Percentiles rank a stretch among this genome's conserved stretches.
Conservation (phyloP, 1,284 basidiomycete genomes). For the Cystobasidium slooffiae region DNA sequence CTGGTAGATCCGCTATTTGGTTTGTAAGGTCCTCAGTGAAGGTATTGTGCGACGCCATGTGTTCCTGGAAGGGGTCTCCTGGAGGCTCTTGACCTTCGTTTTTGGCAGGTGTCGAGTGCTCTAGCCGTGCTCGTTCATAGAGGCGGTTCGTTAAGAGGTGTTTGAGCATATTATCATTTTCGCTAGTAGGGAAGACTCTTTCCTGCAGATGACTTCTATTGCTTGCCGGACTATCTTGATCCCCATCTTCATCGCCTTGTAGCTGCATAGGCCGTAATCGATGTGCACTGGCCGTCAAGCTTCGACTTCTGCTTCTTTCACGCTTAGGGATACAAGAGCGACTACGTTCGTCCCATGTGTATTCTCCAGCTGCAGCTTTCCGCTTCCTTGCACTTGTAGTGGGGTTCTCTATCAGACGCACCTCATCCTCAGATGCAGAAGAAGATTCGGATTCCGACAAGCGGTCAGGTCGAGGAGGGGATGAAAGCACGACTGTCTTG, state of each 20-base stretch:
- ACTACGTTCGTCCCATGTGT: constrained; percentile 37
- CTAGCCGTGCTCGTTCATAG: neutral
- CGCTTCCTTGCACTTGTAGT: constrained; percentile 14
- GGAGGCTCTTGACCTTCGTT: neutral
- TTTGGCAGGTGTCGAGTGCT: neutral
- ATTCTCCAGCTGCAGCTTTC: constrained; percentile 35
- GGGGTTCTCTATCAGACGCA: constrained; percentile 16
- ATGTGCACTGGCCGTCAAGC: constrained; percentile 5
- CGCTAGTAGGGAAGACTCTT: constrained; percentile 1
- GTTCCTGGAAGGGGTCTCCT: neutral
- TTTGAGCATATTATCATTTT: constrained; percentile 17
- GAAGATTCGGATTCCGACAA: constrained; percentile 24
- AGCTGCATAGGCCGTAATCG: neutral
- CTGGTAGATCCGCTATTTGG: neutral
- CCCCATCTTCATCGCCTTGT: neutral
- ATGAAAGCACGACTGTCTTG: constrained; percentile 32
- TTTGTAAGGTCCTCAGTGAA: neutral
- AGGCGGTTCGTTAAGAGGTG: constrained; percentile 19
- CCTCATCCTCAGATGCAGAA: constrained; percentile 30
- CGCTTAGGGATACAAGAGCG: constrained; percentile 30
- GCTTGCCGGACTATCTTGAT: constrained; percentile 3
- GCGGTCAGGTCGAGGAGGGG: constrained; percentile 18
- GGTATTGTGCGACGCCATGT: neutral
- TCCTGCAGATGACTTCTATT: constrained; percentile 26
- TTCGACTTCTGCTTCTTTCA: constrained; percentile 40